phyloP scores from a whole-genome alignment of 1,139 yeast genomes.

The Debaryomyces subglobosus region DNA sequence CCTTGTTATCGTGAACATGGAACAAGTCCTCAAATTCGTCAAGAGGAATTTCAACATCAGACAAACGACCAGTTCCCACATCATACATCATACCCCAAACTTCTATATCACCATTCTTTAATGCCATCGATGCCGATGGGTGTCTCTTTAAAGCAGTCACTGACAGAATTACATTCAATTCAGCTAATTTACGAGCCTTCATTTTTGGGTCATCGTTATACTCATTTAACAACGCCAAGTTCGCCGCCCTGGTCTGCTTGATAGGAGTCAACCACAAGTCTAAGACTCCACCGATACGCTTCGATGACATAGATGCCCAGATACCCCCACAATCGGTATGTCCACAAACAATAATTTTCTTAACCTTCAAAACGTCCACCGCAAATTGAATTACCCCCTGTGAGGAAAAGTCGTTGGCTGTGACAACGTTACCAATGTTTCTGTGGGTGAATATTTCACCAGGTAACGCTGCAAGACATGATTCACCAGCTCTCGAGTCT shows the following conservation, averaged over 20 bases:
- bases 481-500: conserved; percentile 89
- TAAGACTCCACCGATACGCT: conserved; percentile 71
- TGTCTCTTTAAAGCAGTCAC: conserved; percentile 64
- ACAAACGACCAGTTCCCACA: conserved; percentile 74
- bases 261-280: conserved; percentile 80
- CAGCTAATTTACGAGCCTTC: conserved; percentile 69
- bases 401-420: conserved; percentile 71
- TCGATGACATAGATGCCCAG: conserved; percentile 78
- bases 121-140: conserved; percentile 75
- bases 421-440: conserved; percentile 84
- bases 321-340: conserved; percentile 98
- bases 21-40: conserved; percentile 56
- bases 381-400: conserved; percentile 91
- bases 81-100: conserved; percentile 90
- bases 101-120: conserved; percentile 71
- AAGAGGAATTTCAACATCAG: conserved; percentile 54
- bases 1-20: conserved; percentile 46
- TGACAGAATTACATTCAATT: conserved; percentile 72
- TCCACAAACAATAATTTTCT: conserved; percentile 89
- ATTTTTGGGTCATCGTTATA: conserved; percentile 50
- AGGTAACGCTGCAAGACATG: conserved; percentile 77
- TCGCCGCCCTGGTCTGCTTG: conserved; percentile 67
- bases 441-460: conserved; percentile 96
- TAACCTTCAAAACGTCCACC: conserved; percentile 81
- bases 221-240: conserved; percentile 51